These are phyloP conservation scores for Geotrichum reessii DNA, from an alignment of 1,139 yeast species.

Conservation along the genomic window DNA sequence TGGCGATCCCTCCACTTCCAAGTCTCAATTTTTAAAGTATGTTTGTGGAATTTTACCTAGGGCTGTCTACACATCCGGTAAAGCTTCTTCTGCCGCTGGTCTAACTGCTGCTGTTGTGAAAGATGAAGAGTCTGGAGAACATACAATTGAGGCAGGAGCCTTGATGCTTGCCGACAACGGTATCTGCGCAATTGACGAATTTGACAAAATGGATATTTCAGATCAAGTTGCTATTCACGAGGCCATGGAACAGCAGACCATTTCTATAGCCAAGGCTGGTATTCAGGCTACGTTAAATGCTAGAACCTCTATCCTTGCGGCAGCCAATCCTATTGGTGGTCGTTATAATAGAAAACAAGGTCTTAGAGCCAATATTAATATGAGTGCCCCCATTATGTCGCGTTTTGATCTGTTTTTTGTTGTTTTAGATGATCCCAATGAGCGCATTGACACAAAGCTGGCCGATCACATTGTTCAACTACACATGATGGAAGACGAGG, in stretches of 20 bases:
- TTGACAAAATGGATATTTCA: conserved; percentile 91
- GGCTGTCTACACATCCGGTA: conserved; percentile 95
- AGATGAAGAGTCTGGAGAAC: conserved; percentile 97
- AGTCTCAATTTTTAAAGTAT: conserved; percentile 91
- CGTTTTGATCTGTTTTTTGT: conserved; percentile 95
- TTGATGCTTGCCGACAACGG: conserved; percentile 98
- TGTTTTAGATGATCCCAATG: conserved; percentile 91
- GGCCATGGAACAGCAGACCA: conserved; percentile 99
- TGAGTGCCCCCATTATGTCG: conserved; percentile 99
- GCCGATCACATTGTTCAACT: conserved; percentile 90
- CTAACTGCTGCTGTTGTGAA: conserved; percentile 96
- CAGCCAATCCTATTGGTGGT: conserved; percentile 96
- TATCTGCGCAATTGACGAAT: conserved; percentile 96
- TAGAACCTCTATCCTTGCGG: conserved; percentile 90
- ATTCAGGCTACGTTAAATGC: conserved; percentile 97
- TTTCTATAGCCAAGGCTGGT: conserved; percentile 96
- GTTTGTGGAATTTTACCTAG: conserved; percentile 90
- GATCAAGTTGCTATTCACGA: conserved; percentile 99
- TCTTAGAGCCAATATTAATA: conserved; percentile 77
- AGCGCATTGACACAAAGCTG: conserved; percentile 77
- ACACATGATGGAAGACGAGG: conserved; percentile 87
- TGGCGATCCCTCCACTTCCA: conserved; percentile 98
- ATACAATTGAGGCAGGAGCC: conserved; percentile 98
- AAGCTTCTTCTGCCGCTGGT: conserved; percentile 98
- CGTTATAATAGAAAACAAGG: conserved; percentile 85